phyloP scores from a whole-genome alignment of 2,329 filamentous ascomycete genomes.

The Rutstroemia sp. region DNA sequence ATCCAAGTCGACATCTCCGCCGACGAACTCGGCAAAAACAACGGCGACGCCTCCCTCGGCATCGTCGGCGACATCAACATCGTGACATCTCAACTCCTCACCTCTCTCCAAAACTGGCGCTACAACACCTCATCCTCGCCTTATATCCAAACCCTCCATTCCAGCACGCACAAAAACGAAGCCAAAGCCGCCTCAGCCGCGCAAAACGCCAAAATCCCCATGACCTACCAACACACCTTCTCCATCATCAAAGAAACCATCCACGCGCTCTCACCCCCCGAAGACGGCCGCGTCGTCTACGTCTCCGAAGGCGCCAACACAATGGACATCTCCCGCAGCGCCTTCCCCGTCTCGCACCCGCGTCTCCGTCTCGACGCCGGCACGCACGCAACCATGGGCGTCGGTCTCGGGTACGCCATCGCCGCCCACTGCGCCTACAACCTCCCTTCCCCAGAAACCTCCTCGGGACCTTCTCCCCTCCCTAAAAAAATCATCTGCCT shows the following conservation, averaged over 20 bases:
- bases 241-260: conserved; percentile 44
- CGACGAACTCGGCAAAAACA: conserved; percentile 47
- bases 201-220: conserved; percentile 33
- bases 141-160: conserved; percentile 31
- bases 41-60: conserved; percentile 38
- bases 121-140: conserved; percentile 31
- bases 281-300: conserved; percentile 43
- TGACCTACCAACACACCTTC: conserved; percentile 45
- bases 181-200: conserved; percentile 30
- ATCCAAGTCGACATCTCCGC: conserved; percentile 48
- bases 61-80: conserved; percentile 45
- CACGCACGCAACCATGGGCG: conserved; percentile 53
- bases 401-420: conserved; percentile 49
- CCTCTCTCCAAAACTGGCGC: conserved; percentile 37
- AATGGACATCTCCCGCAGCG: conserved; percentile 52
- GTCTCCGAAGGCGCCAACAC: conserved; percentile 52
- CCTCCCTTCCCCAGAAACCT: conserved; percentile 32
- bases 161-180: conserved; percentile 40
- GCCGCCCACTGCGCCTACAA: conserved; percentile 51
- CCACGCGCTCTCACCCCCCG: conserved; percentile 37
- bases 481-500: conserved; percentile 47
- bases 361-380: conserved; percentile 50
- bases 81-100: conserved; percentile 39
- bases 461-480: conserved; percentile 12
- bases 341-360: conserved; percentile 46